Evolutionary conservation across 2,329 filamentous ascomycete species (phyloP).

Genomic region (Ophiostoma ips): DNA sequence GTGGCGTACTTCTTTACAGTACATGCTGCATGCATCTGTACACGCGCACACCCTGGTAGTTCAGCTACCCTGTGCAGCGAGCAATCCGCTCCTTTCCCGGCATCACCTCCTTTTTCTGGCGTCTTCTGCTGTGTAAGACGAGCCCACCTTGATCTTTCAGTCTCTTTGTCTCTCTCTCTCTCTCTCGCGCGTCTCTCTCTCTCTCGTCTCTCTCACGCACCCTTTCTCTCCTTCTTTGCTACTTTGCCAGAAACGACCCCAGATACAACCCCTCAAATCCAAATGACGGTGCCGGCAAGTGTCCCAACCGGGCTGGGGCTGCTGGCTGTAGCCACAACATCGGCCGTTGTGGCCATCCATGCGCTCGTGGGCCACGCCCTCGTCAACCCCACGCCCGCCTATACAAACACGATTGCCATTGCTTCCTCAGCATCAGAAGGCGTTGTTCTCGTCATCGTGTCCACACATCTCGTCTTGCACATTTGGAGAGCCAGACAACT

Average conservation of each 20-base stretch:
- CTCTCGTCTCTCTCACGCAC: no score
- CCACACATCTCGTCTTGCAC: slow-evolving; percentile 21
- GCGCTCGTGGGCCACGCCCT: slow-evolving; percentile 25
- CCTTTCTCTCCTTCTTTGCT: no score
- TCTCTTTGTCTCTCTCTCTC: no score
- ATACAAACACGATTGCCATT: slow-evolving; percentile 24
- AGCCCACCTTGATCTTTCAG: no score
- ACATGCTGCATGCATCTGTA: no score
- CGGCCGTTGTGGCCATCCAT: slow-evolving; percentile 26
- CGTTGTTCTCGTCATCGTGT: slow-evolving; percentile 23
- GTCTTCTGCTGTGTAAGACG: background rate
- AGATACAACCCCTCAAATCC: background rate
- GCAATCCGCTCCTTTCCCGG: background rate
- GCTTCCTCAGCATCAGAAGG: slow-evolving; percentile 26
- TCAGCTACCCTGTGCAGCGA: no score
- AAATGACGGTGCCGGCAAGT: slow-evolving; percentile 23
- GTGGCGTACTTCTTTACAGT: no score
- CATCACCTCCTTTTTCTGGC: background rate
- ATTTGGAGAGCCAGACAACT: slow-evolving; percentile 12
- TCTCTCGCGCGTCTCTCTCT: no score
- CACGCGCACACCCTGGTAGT: no score
- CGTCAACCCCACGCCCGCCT: slow-evolving; percentile 15
- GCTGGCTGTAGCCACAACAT: slow-evolving; percentile 25
- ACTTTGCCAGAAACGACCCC: no score
- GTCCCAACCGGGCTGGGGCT: slow-evolving; percentile 25